These are phyloP conservation scores for Austroboletus eburneus DNA, from an alignment of 768 basidiomycete species.

Conservation along the genomic window DNA sequence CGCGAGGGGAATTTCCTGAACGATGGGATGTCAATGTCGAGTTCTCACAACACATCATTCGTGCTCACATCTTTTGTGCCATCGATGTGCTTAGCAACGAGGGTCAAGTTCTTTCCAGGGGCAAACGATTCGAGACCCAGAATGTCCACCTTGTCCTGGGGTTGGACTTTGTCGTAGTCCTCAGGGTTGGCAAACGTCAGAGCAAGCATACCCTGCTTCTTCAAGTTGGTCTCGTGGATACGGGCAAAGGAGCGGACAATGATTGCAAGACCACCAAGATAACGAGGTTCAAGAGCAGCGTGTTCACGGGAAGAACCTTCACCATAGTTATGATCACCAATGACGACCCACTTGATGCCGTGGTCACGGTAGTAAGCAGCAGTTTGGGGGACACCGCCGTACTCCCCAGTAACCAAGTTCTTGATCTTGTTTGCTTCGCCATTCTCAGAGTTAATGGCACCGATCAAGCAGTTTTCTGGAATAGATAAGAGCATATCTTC, in stretches of 20 bases:
- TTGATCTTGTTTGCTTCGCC: conserved; percentile 94
- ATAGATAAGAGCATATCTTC: too few relatives aligned
- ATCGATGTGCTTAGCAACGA: conserved; percentile 78
- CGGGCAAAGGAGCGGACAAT: conserved; percentile 96
- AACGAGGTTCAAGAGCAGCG: too few relatives aligned
- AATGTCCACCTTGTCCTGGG: conserved; percentile 86
- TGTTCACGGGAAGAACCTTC: conserved; percentile 98
- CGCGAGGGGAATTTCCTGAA: conserved; percentile 71
- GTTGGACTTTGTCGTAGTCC: conserved; percentile 91
- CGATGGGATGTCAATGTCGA: conserved; percentile 12
- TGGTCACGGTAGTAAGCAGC: conserved; percentile 86
- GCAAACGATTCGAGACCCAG: conserved; percentile 84
- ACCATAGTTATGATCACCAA: conserved; percentile 95
- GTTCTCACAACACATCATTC: not conserved
- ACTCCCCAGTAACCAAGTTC: conserved; percentile 87
- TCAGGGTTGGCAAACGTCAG: conserved; percentile 88
- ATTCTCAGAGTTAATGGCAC: conserved; percentile 94
- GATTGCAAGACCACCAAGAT: conserved; percentile 93
- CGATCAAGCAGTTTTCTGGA: conserved; percentile 93
- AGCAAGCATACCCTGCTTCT: conserved; percentile 99
- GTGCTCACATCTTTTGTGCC: conserved; percentile 61
- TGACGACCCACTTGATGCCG: conserved; percentile 94
- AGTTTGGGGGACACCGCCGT: conserved; percentile 77
- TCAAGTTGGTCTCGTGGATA: conserved; percentile 97
- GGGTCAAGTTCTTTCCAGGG: conserved; percentile 87